A percentile compares a stretch with the other conserved stretches of the same genome.
These are phyloP conservation scores for Polytrichum commune DNA, from an alignment of 225 moss, liverwort and hornwort species.

Conservation along the genomic window DNA sequence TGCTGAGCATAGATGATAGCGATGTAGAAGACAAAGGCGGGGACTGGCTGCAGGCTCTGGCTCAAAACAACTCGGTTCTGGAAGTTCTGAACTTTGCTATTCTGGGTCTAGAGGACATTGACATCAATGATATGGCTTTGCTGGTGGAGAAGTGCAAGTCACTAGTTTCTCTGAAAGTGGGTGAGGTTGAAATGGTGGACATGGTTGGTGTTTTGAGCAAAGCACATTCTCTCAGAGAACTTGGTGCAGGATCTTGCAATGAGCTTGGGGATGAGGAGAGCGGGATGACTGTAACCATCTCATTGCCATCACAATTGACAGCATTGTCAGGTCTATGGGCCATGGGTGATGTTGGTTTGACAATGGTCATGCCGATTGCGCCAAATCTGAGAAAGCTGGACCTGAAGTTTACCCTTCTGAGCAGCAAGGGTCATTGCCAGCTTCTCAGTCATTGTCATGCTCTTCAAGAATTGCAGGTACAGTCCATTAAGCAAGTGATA, in stretches of 20 bases:
- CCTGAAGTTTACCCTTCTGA: slow-evolving; percentile 56
- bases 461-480: slow-evolving; percentile 77
- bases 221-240: slow-evolving; percentile 42
- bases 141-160: slow-evolving; percentile 76
- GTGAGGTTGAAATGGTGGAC: slow-evolving; percentile 63
- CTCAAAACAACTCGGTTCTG: slow-evolving; percentile 46
- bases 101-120: slow-evolving; percentile 40
- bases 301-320: slow-evolving; percentile 33
- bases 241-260: slow-evolving; percentile 65
- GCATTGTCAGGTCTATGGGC: slow-evolving; percentile 67
- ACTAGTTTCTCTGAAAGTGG: slow-evolving; percentile 67
- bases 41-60: slow-evolving; percentile 62
- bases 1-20: slow-evolving; percentile 66
- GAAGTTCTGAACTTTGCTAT: slow-evolving; percentile 68
- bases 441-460: slow-evolving; percentile 61
- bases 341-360: slow-evolving; percentile 46
- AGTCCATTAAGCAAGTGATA: no score
- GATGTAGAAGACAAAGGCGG: slow-evolving; percentile 41
- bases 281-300: slow-evolving; percentile 14
- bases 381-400: slow-evolving; percentile 70
- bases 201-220: slow-evolving; percentile 51
- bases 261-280: slow-evolving; percentile 30
- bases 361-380: slow-evolving; percentile 45
- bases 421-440: slow-evolving; percentile 46
- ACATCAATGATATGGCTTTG: slow-evolving; percentile 51